phyloP scores from a whole-genome alignment of 768 basidiomycete genomes.

The Chlorophyllum brunneum region DNA sequence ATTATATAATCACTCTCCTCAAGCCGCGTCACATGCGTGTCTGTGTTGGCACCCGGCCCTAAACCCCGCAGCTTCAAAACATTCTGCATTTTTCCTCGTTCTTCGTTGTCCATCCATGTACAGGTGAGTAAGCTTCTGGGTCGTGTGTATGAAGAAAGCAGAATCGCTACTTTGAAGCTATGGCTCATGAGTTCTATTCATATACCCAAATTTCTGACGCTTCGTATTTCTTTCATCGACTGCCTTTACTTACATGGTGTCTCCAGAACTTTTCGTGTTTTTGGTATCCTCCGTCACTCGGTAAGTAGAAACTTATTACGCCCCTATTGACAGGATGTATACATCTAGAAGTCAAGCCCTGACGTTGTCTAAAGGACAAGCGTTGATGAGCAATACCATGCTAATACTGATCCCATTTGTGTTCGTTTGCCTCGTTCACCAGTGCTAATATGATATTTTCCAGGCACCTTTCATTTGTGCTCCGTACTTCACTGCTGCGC shows the following conservation, averaged over 20 bases:
- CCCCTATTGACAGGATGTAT: conserved; percentile 48
- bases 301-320: conserved; percentile 25
- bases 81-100: conserved; percentile 14
- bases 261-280: conserved; percentile 15
- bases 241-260: conserved; percentile 4
- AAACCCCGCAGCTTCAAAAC: conserved; percentile 20
- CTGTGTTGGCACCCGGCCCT: conserved; percentile 30
- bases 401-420: conserved; percentile 68
- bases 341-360: conserved; percentile 91
- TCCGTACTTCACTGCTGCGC: not conserved
- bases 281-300: conserved; percentile 1
- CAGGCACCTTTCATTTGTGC: conserved; percentile 1
- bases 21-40: conserved; percentile 8
- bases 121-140: conserved; percentile 27
- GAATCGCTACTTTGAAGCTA: conserved; percentile 91
- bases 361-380: conserved; percentile 70
- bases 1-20: conserved; percentile 12
- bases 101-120: conserved; percentile 13
- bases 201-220: conserved; percentile 95
- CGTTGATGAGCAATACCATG: conserved; percentile 77
- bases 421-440: not conserved
- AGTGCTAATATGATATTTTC: conserved; percentile 4
- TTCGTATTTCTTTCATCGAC: conserved; percentile 15
- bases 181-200: conserved; percentile 61
- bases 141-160: conserved; percentile 55